A percentile compares a stretch with the other conserved stretches of the same genome.
phyloP scores from a whole-genome alignment of 768 basidiomycete species.

The Phlebiopsis flavidoalba region DNA sequence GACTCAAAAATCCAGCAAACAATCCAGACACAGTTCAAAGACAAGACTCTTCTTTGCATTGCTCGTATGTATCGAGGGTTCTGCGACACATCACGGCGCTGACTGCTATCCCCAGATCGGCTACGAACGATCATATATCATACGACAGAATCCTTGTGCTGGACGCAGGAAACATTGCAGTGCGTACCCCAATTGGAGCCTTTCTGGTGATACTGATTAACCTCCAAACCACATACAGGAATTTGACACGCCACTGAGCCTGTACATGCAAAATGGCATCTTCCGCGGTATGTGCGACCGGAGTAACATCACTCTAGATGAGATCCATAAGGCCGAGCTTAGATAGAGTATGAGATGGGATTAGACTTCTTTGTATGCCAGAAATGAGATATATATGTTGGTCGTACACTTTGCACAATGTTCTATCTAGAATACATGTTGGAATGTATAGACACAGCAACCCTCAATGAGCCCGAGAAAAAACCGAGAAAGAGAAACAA shows the following conservation, averaged over 20 bases:
- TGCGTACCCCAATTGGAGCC: conserved; percentile 21
- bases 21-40: conserved; percentile 36
- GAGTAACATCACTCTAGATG: conserved; percentile 42
- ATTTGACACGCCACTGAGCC: conserved; percentile 45
- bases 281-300: conserved; percentile 62
- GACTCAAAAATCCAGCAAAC: conserved; percentile 50
- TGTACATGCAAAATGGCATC: conserved; percentile 43
- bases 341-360: background rate
- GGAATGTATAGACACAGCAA: background rate
- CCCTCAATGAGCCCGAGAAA: background rate
- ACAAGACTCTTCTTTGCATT: conserved; percentile 49
- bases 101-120: conserved; percentile 32
- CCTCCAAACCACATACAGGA: conserved; percentile 27
- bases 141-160: conserved; percentile 73
- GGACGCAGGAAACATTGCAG: conserved; percentile 53
- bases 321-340: conserved; percentile 31
- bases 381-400: background rate
- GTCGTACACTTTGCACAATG: background rate
- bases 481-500: too few species aligned
- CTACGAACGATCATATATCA: conserved; percentile 45
- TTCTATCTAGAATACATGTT: background rate
- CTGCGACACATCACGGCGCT: background rate
- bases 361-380: background rate
- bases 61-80: conserved; percentile 26
- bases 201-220: background rate